Conservation (phyloP, 2,329 filamentous ascomycete species). For the Ophiocordyceps camponoti-leonardi region DNA sequence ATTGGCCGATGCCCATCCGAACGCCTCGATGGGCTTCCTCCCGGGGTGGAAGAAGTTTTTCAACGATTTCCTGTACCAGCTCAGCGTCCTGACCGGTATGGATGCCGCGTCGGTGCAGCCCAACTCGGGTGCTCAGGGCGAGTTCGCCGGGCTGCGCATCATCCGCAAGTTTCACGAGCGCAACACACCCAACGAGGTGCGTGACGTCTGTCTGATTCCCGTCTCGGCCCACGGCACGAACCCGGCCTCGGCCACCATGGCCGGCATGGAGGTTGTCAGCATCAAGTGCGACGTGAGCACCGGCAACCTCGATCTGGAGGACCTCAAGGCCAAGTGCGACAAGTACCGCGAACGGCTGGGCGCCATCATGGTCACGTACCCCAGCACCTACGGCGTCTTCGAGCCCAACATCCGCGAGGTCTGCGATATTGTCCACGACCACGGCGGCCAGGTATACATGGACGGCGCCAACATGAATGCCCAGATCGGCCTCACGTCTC, state of each 20-base stretch:
- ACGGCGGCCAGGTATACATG: constrained; percentile 95
- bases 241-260: constrained; percentile 88
- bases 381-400: constrained; percentile 87
- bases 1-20: constrained; percentile 69
- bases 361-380: constrained; percentile 95
- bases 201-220: constrained; percentile 86
- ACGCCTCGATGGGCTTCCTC: constrained; percentile 45
- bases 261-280: constrained; percentile 82
- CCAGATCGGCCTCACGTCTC: constrained; percentile 87
- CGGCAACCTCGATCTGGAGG: constrained; percentile 75
- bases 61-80: constrained; percentile 49
- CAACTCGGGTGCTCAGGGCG: constrained; percentile 90
- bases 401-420: constrained; percentile 77
- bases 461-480: constrained; percentile 98
- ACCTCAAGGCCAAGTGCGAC: constrained; percentile 76
- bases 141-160: constrained; percentile 77
- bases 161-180: constrained; percentile 70
- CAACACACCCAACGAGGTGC: constrained; percentile 44
- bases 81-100: constrained; percentile 77
- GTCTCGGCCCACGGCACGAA: constrained; percentile 94
- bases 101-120: constrained; percentile 79
- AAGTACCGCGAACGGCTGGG: constrained; percentile 73
- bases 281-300: constrained; percentile 80
- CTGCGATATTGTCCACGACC: constrained; percentile 67
- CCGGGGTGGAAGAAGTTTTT: constrained; percentile 57